Evolutionary conservation across 192 early-diverging fungal species (phyloP).

Genomic region (Coemansia sp.): DNA sequence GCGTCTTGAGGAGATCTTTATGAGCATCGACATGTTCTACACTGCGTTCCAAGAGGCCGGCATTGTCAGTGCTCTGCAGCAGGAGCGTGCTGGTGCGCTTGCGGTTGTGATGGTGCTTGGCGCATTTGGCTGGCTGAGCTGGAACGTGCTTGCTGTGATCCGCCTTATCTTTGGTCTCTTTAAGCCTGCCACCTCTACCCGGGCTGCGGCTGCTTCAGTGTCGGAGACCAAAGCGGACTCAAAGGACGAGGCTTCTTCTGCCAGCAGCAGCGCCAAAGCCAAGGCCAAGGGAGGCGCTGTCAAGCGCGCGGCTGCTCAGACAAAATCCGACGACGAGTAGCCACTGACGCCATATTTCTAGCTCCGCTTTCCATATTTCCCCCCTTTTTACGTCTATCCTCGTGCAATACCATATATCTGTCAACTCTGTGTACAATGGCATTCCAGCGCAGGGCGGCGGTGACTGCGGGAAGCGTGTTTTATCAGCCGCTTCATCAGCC

Average conservation of each 20-base stretch:
- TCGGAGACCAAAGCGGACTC: not conserved
- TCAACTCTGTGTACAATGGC: too few species aligned
- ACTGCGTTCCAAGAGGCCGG: slow-evolving; percentile 6
- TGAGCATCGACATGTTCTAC: slow-evolving; percentile 26
- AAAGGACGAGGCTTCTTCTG: not conserved
- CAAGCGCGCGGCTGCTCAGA: too few species aligned
- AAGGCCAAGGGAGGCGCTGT: slow-evolving; percentile 3
- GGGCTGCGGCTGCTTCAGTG: not conserved
- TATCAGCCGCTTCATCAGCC: too few species aligned
- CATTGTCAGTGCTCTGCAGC: slow-evolving; percentile 19
- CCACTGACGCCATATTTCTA: not conserved
- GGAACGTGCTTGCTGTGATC: slow-evolving; percentile 22
- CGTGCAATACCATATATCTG: not conserved
- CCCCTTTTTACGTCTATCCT: not conserved
- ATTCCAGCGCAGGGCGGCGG: too few species aligned
- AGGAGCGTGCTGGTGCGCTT: slow-evolving; percentile 31
- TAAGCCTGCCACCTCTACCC: slow-evolving; percentile 1
- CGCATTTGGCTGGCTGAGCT: slow-evolving; percentile 35
- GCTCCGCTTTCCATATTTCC: not conserved
- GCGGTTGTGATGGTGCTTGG: slow-evolving; percentile 20
- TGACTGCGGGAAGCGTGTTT: too few species aligned
- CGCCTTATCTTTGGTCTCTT: slow-evolving; percentile 9
- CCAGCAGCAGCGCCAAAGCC: not conserved
- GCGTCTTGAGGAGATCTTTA: slow-evolving; percentile 27
- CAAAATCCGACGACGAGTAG: not conserved